Percentiles rank a stretch among this genome's conserved stretches.
Conservation (phyloP, 2,329 filamentous ascomycete genomes). For the Phoma sp. region DNA sequence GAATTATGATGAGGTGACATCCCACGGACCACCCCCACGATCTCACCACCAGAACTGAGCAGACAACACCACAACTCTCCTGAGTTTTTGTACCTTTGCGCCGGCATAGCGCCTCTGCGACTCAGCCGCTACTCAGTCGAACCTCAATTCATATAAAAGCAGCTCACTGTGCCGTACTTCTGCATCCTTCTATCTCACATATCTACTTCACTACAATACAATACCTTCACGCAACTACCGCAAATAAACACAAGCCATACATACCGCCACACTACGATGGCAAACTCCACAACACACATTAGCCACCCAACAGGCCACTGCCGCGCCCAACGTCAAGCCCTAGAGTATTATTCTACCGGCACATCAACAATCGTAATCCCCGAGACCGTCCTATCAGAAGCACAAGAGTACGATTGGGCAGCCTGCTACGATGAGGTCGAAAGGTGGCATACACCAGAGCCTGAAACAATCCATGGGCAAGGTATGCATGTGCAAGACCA, state of each 20-base stretch:
- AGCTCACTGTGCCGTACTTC: not conserved
- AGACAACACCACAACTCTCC: constrained; percentile 4
- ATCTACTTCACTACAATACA: not conserved
- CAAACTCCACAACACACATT: not conserved
- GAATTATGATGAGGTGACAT: constrained; percentile 11
- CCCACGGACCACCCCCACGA: constrained; percentile 12
- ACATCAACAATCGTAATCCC: constrained; percentile 29
- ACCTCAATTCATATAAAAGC: not conserved
- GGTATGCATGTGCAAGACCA: not conserved
- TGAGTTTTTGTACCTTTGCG: not conserved
- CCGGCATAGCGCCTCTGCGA: not conserved
- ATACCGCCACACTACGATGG: not conserved
- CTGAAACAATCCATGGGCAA: constrained; percentile 9
- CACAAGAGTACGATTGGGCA: constrained; percentile 28
- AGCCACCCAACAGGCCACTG: constrained; percentile 28
- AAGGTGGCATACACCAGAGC: constrained; percentile 10
- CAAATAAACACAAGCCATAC: not conserved
- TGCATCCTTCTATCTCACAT: not conserved
- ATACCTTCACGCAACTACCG: not conserved
- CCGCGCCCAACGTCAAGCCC: constrained; percentile 31
- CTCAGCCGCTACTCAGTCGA: constrained; percentile 4
- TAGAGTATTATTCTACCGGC: constrained; percentile 25
- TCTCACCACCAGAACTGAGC: constrained; percentile 12
- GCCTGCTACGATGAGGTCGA: constrained; percentile 14
- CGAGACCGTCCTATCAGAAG: constrained; percentile 19